A percentile compares a stretch with the other conserved stretches of the same genome.
phyloP scores from a whole-genome alignment of 1,284 basidiomycete genomes.

The Naganishia liquefaciens region DNA sequence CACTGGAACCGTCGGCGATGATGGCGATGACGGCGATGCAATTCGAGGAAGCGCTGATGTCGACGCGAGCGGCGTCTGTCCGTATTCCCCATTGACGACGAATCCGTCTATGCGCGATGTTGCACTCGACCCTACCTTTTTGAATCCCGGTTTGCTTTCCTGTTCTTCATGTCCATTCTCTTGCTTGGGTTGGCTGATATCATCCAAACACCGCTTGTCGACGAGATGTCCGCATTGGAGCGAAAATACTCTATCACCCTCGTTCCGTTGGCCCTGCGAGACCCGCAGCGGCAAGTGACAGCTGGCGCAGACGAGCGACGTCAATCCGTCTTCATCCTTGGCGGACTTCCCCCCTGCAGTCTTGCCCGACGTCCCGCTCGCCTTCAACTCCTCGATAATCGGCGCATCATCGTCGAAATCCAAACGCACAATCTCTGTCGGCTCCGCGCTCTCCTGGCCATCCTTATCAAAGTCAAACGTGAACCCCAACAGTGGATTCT shows the following conservation, averaged over 20 bases:
- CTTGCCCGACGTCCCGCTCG: background rate
- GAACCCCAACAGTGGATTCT: constrained; percentile 20
- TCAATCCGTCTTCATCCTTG: constrained; percentile 4
- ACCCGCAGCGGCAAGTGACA: constrained; percentile 46
- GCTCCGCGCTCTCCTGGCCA: constrained; percentile 23
- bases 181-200: constrained; percentile 26
- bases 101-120: constrained; percentile 7
- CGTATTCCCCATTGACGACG: constrained; percentile 6
- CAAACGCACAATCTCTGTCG: constrained; percentile 31
- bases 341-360: constrained; percentile 1
- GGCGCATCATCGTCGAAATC: constrained; percentile 33
- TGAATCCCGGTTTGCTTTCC: background rate
- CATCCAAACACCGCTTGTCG: constrained; percentile 48
- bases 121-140: constrained; percentile 2
- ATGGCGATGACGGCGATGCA: background rate
- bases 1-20: background rate
- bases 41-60: constrained; percentile 2
- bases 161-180: background rate
- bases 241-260: constrained; percentile 47
- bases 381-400: constrained; percentile 21
- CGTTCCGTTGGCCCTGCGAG: constrained; percentile 40
- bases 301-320: constrained; percentile 45
- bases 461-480: constrained; percentile 34
- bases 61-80: background rate
- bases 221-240: constrained; percentile 53